Percentiles rank a stretch among this genome's conserved stretches.
These are phyloP conservation scores for Diaporthe nobilis DNA, from an alignment of 2,329 filamentous ascomycete species.

Conservation along the genomic window DNA sequence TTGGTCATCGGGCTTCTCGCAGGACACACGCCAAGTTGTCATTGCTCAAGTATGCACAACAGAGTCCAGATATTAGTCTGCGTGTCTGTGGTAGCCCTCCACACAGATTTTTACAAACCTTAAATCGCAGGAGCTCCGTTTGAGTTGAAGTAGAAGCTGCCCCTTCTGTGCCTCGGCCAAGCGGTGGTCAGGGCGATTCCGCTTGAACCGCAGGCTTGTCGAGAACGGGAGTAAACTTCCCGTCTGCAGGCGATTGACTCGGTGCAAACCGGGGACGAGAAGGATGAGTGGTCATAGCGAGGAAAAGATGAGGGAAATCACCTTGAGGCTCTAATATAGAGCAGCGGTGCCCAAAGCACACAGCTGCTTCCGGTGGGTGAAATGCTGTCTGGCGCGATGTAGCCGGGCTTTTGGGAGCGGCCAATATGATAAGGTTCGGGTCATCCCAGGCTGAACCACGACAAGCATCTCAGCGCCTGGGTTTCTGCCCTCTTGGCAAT, in stretches of 20 bases:
- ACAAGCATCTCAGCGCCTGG: constrained; percentile 2
- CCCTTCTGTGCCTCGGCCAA: constrained; percentile 5
- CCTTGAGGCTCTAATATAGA: background rate
- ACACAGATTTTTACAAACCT: background rate
- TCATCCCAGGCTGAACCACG: background rate
- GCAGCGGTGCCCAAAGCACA: constrained; percentile 3
- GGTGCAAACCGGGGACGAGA: background rate
- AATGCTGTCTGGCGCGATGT: background rate
- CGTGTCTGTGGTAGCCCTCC: background rate
- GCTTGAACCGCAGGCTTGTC: constrained; percentile 22
- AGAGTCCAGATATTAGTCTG: background rate
- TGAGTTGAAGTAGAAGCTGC: background rate
- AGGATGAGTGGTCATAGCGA: constrained; percentile 4
- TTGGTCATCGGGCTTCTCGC: constrained; percentile 1
- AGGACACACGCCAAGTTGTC: constrained; percentile 2
- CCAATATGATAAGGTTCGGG: background rate
- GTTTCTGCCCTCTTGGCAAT: constrained; percentile 11
- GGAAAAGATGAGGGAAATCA: background rate
- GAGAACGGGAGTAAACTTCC: constrained; percentile 2
- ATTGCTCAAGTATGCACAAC: background rate
- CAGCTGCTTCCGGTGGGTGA: background rate
- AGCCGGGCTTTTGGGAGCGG: constrained; percentile 6
- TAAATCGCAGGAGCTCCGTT: background rate
- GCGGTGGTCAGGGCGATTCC: constrained; percentile 3
- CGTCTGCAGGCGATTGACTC: constrained; percentile 26